phyloP scores from a whole-genome alignment of 371 early-diverging fungal genomes.

The Actinomortierella ambigua region DNA sequence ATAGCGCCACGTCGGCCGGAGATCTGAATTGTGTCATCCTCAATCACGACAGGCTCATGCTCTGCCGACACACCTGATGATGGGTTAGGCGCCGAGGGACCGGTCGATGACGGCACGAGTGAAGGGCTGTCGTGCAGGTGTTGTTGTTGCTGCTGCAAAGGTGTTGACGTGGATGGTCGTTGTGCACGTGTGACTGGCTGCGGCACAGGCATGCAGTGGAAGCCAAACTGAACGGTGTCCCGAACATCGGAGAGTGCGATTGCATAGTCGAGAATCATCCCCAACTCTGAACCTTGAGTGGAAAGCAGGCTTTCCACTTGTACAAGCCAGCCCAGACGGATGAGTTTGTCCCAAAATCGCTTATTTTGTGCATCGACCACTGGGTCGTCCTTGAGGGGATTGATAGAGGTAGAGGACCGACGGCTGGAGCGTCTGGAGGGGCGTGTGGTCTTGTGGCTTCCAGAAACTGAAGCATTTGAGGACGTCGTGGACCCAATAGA shows the following conservation, averaged over 20 bases:
- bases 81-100: too few relatives aligned
- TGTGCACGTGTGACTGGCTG: background rate
- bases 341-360: slow-evolving; percentile 36
- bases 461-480: too few relatives aligned
- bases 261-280: slow-evolving; percentile 39
- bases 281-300: slow-evolving; percentile 37
- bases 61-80: too few relatives aligned
- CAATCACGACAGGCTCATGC: slow-evolving; percentile 12
- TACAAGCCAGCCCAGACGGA: slow-evolving; percentile 39
- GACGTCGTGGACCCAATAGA: too few relatives aligned
- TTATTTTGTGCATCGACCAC: slow-evolving; percentile 24
- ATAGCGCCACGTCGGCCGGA: slow-evolving; percentile 33
- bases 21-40: slow-evolving; percentile 22
- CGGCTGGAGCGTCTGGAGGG: too few relatives aligned
- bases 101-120: too few relatives aligned
- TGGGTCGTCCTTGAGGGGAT: slow-evolving; percentile 22
- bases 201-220: slow-evolving; percentile 22
- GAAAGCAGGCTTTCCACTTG: slow-evolving; percentile 39
- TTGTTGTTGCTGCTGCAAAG: background rate
- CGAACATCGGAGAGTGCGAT: slow-evolving; percentile 33
- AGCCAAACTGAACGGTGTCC: slow-evolving; percentile 22
- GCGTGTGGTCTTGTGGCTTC: too few relatives aligned
- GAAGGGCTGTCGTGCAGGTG: too few relatives aligned
- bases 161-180: background rate
- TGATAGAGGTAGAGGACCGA: background rate